A percentile compares a stretch with the other conserved stretches of the same genome.
These are phyloP conservation scores for Dactylorhiza incarnata DNA, from an alignment of 106 monocot genomes.

Conservation along the genomic window DNA sequence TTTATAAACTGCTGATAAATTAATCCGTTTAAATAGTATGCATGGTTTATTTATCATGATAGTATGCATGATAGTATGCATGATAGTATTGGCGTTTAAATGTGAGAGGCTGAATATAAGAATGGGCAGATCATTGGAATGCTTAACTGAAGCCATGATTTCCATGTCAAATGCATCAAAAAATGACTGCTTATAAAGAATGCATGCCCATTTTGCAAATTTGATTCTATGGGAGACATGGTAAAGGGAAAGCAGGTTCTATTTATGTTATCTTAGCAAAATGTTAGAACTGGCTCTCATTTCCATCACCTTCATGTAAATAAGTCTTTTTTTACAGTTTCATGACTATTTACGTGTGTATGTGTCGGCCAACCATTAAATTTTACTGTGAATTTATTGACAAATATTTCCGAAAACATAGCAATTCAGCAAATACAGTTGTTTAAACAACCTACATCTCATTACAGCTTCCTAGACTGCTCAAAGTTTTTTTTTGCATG, in stretches of 20 bases:
- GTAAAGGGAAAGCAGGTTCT: slow-evolving; percentile 11
- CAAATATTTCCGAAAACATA: too few relatives aligned
- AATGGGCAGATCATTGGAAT: slow-evolving; percentile 33
- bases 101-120: slow-evolving; percentile 43
- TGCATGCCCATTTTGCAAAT: slow-evolving; percentile 65
- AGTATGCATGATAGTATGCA: too few relatives aligned
- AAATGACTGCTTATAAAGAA: slow-evolving; percentile 35
- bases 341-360: not conserved
- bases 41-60: too few relatives aligned
- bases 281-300: not conserved
- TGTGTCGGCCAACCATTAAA: not conserved
- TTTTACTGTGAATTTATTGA: not conserved
- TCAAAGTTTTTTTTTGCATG: too few relatives aligned
- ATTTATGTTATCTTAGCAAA: not conserved
- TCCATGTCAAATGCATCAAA: slow-evolving; percentile 38
- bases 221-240: slow-evolving; percentile 15
- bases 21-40: too few relatives aligned
- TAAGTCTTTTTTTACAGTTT: not conserved
- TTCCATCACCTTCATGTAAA: not conserved
- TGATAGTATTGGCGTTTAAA: too few relatives aligned
- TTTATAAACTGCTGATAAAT: too few relatives aligned
- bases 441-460: too few relatives aligned
- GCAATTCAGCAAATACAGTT: too few relatives aligned
- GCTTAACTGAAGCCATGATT: slow-evolving; percentile 50
- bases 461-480: too few relatives aligned